phyloP scores from a whole-genome alignment of 345 rosid species.

The Boechera stricta region DNA sequence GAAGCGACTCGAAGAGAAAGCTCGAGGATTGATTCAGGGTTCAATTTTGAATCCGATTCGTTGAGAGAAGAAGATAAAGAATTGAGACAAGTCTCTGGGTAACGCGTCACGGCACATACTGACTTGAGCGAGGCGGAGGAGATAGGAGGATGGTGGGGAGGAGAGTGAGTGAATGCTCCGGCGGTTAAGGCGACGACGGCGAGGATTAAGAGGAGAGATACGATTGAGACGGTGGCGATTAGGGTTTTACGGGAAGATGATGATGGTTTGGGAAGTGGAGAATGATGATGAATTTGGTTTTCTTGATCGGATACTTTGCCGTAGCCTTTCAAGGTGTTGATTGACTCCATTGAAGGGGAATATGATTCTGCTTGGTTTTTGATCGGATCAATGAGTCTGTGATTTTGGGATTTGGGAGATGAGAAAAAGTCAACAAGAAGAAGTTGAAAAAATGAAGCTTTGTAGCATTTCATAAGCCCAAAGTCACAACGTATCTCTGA shows the following conservation, averaged over 20 bases:
- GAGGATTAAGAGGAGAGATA: constrained; percentile 53
- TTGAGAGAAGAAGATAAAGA: constrained; percentile 59
- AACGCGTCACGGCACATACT: constrained; percentile 65
- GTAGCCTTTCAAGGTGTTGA: constrained; percentile 67
- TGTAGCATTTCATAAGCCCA: background rate
- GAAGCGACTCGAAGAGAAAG: constrained; percentile 55
- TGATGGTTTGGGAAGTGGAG: constrained; percentile 38
- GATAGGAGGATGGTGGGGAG: constrained; percentile 38
- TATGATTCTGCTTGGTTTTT: no score
- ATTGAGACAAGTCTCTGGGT: constrained; percentile 67
- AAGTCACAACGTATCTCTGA: constrained; percentile 5
- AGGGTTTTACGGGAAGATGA: constrained; percentile 40
- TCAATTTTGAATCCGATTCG: constrained; percentile 43
- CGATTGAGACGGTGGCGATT: constrained; percentile 49
- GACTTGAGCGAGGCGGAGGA: constrained; percentile 52
- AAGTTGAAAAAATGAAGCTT: background rate
- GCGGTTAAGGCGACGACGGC: constrained; percentile 46
- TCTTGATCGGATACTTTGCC: constrained; percentile 61
- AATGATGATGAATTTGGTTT: constrained; percentile 41
- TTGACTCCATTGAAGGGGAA: constrained; percentile 58
- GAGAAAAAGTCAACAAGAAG: constrained; percentile 7
- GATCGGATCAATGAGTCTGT: background rate
- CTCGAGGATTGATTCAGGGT: constrained; percentile 64
- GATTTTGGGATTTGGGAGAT: constrained; percentile 10
- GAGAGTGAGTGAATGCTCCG: constrained; percentile 50